These are phyloP conservation scores for Cryptococcus sp. DNA, from an alignment of 1,284 basidiomycete genomes.

Conservation along the genomic window DNA sequence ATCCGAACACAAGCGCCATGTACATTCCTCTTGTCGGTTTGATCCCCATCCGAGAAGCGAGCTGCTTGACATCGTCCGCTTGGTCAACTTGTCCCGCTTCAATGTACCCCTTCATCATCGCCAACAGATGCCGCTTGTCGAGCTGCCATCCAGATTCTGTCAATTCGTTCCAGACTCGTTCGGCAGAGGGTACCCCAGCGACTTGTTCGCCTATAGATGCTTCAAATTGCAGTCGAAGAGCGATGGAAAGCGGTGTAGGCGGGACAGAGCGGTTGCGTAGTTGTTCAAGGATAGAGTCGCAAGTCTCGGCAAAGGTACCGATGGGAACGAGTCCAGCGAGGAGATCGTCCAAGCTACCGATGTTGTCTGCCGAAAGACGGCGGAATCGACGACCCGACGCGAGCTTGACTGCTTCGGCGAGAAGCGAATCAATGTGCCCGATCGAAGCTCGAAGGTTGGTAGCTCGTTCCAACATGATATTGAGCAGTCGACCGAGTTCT, in stretches of 20 bases:
- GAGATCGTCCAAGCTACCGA: constrained; percentile 1
- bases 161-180: constrained; percentile 30
- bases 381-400: constrained; percentile 3
- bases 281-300: background rate
- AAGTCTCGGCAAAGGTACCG: background rate
- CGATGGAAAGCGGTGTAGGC: background rate
- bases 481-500: constrained; percentile 22
- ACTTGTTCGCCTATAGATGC: background rate
- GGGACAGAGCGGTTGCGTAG: constrained; percentile 2
- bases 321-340: constrained; percentile 3
- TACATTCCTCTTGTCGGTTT: constrained; percentile 10
- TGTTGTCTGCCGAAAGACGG: background rate
- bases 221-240: constrained; percentile 8
- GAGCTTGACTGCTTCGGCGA: constrained; percentile 8
- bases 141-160: constrained; percentile 34
- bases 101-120: constrained; percentile 35
- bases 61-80: constrained; percentile 24
- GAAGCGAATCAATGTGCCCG: constrained; percentile 21
- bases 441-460: constrained; percentile 16
- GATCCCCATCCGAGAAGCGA: constrained; percentile 15
- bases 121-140: constrained; percentile 23
- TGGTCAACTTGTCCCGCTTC: constrained; percentile 28
- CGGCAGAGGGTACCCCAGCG: constrained; percentile 15
- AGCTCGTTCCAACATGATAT: constrained; percentile 11
- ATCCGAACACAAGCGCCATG: background rate